phyloP scores from a whole-genome alignment of 306 rosid species.

The Senna tora region DNA sequence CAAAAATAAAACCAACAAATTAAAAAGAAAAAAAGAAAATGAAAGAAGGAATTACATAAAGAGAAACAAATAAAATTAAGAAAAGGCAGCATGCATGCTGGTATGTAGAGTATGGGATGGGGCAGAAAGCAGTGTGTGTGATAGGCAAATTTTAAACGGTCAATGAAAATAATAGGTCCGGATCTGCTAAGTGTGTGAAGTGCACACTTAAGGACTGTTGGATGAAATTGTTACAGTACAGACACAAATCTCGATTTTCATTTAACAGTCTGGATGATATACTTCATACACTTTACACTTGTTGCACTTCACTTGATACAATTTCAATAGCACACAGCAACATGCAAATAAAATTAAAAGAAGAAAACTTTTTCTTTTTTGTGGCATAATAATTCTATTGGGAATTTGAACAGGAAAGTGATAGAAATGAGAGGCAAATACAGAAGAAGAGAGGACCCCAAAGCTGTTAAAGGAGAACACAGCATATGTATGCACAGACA shows the following conservation, averaged over 20 bases:
- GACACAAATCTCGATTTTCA: too few species aligned
- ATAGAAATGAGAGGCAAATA: neutral
- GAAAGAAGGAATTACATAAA: neutral
- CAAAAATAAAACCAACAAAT: neutral
- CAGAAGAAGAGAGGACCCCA: neutral
- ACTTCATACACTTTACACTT: too few species aligned
- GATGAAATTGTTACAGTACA: too few species aligned
- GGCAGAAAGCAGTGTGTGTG: neutral
- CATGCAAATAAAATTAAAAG: too few species aligned
- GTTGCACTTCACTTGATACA: too few species aligned
- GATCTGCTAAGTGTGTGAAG: too few species aligned
- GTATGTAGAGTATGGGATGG: neutral
- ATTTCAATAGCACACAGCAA: too few species aligned
- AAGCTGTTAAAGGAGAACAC: constrained; percentile 25
- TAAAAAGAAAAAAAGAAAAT: neutral
- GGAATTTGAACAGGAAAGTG: neutral
- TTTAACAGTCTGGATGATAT: too few species aligned
- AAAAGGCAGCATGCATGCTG: neutral
- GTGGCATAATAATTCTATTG: too few species aligned
- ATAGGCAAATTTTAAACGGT: neutral
- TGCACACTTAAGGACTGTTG: too few species aligned
- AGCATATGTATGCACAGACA: neutral
- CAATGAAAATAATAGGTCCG: too few species aligned
- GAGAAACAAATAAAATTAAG: neutral
- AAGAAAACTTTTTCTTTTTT: neutral